Evolutionary conservation across 768 basidiomycete species (phyloP).

Genomic region (Tricholoma sp.): DNA sequence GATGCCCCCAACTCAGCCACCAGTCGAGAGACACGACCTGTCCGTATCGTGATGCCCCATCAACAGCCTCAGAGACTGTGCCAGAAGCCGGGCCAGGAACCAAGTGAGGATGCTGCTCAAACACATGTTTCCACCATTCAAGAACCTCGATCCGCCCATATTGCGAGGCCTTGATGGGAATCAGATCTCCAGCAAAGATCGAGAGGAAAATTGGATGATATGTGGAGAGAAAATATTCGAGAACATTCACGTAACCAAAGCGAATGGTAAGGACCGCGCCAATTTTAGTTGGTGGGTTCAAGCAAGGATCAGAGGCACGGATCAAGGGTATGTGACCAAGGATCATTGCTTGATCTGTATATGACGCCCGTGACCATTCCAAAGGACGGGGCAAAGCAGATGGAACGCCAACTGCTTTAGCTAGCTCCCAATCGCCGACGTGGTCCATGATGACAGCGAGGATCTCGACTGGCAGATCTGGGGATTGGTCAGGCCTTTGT

Average conservation of each 20-base stretch:
- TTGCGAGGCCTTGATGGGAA: conserved; percentile 73
- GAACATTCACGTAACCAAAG: conserved; percentile 71
- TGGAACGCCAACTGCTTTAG: conserved; percentile 69
- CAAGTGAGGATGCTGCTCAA: conserved; percentile 55
- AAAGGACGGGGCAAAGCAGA: conserved; percentile 60
- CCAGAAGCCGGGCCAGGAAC: conserved; percentile 48
- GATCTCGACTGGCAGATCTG: conserved; percentile 72
- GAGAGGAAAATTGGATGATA: conserved; percentile 61
- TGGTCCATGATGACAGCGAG: conserved; percentile 74
- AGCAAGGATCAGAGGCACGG: conserved; percentile 50
- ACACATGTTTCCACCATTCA: conserved; percentile 74
- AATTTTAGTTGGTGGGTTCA: conserved; percentile 60
- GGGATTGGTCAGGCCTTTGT: conserved; percentile 30
- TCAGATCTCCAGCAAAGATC: conserved; percentile 59
- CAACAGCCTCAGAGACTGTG: conserved; percentile 65
- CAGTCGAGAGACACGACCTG: conserved; percentile 72
- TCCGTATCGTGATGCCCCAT: conserved; percentile 74
- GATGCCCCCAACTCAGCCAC: conserved; percentile 67
- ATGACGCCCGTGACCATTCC: conserved; percentile 68
- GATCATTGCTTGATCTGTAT: conserved; percentile 69
- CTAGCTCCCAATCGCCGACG: conserved; percentile 80
- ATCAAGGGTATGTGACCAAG: conserved; percentile 55
- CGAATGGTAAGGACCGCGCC: conserved; percentile 65
- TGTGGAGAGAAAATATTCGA: conserved; percentile 65
- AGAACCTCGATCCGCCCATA: conserved; percentile 70